Evolutionary conservation across 2,329 filamentous ascomycete species (phyloP).

Genomic region (Paracoccidioides lutzii): DNA sequence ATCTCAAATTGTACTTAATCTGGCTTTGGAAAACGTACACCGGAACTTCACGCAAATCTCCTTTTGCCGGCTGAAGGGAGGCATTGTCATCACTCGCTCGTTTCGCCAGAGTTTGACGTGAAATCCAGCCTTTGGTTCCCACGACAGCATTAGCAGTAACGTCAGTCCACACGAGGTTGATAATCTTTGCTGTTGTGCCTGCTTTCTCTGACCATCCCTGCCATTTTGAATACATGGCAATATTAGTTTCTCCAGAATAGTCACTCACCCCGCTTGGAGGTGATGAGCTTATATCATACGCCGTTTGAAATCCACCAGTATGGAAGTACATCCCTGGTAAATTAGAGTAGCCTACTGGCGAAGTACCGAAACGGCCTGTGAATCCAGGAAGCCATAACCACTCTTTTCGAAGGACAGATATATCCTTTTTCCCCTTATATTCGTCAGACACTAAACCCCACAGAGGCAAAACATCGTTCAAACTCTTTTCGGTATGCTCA

Average conservation of each 20-base stretch:
- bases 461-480: conserved; percentile 20
- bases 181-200: conserved; percentile 21
- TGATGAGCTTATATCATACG: conserved; percentile 8
- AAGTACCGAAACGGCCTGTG: not conserved
- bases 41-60: conserved; percentile 20
- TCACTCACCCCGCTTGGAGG: conserved; percentile 11
- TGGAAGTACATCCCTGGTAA: conserved; percentile 25
- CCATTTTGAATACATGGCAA: conserved; percentile 33
- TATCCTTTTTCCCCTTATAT: conserved; percentile 19
- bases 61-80: conserved; percentile 23
- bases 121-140: conserved; percentile 21
- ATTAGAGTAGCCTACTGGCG: conserved; percentile 16
- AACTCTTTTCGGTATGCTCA: conserved; percentile 20
- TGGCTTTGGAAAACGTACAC: conserved; percentile 6
- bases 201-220: conserved; percentile 22
- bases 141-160: conserved; percentile 32
- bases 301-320: conserved; percentile 13
- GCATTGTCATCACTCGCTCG: conserved; percentile 24
- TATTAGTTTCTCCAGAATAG: conserved; percentile 26
- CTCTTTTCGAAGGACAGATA: conserved; percentile 22
- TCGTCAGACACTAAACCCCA: conserved; percentile 31
- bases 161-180: conserved; percentile 37
- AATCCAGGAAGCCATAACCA: conserved; percentile 22
- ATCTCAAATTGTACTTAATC: conserved; percentile 9
- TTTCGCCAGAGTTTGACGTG: not conserved